These are phyloP conservation scores for Xenosphaeropsis pyriputrescens DNA, from an alignment of 2,329 filamentous ascomycete genomes.

Conservation along the genomic window DNA sequence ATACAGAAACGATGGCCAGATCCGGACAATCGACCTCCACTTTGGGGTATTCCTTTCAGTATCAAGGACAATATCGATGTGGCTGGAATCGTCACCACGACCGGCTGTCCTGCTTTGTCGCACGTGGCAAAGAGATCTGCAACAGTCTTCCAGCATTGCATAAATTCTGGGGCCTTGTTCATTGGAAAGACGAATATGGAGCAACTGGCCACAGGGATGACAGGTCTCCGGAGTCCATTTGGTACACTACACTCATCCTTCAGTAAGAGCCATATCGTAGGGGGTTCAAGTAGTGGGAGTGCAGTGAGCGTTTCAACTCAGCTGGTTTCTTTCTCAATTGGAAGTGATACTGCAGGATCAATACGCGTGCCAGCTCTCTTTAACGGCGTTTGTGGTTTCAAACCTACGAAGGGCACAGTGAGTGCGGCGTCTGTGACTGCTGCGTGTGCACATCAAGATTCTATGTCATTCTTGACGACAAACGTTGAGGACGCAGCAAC, in stretches of 20 bases:
- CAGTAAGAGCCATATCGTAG: constrained; percentile 32
- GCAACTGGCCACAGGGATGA: constrained; percentile 46
- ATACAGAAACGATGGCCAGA: constrained; percentile 25
- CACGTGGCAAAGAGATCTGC: constrained; percentile 30
- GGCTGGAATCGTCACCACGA: constrained; percentile 31
- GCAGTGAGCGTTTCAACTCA: not conserved
- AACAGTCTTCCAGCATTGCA: constrained; percentile 28
- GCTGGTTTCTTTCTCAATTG: constrained; percentile 34
- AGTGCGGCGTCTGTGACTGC: constrained; percentile 30
- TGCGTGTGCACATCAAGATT: constrained; percentile 36
- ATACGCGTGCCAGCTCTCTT: constrained; percentile 32
- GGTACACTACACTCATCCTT: constrained; percentile 38
- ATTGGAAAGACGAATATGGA: constrained; percentile 45
- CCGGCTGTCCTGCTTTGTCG: constrained; percentile 31
- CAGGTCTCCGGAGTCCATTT: constrained; percentile 41
- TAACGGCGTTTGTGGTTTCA: constrained; percentile 31
- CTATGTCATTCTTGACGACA: constrained; percentile 30
- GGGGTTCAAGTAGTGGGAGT: constrained; percentile 23
- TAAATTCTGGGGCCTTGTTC: constrained; percentile 35
- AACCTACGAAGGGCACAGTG: constrained; percentile 32
- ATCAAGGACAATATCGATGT: constrained; percentile 42
- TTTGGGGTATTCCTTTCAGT: constrained; percentile 40
- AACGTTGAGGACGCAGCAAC: constrained; percentile 29
- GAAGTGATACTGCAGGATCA: constrained; percentile 36
- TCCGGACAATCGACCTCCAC: constrained; percentile 26